phyloP scores from a whole-genome alignment of 2,329 filamentous ascomycete species.

The Colletotrichum sp. region DNA sequence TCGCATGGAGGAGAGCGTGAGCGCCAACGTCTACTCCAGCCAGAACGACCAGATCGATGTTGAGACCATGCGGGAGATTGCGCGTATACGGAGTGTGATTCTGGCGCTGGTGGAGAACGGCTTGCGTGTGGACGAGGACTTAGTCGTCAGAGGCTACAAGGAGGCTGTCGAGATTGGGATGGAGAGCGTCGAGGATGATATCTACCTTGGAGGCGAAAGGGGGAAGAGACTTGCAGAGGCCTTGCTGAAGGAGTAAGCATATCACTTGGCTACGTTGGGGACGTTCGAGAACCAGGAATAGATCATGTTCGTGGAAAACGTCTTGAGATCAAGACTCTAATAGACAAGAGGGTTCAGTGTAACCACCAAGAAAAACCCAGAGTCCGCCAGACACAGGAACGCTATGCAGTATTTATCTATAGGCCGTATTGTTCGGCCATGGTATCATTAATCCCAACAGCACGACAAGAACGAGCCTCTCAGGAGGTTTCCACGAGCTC shows the following conservation, averaged over 20 bases:
- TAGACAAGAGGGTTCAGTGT: slow-evolving; percentile 3
- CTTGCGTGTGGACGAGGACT: slow-evolving; percentile 87
- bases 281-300: not conserved
- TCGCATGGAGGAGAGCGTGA: slow-evolving; percentile 85
- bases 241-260: slow-evolving; percentile 24
- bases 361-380: not conserved
- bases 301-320: not conserved
- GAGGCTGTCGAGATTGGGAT: slow-evolving; percentile 78
- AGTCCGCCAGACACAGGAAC: slow-evolving; percentile 15
- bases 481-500: slow-evolving; percentile 55
- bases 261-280: not conserved
- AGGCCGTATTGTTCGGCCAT: slow-evolving; percentile 5
- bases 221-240: slow-evolving; percentile 55
- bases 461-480: not conserved
- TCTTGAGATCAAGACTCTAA: slow-evolving; percentile 7
- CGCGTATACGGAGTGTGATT: slow-evolving; percentile 80
- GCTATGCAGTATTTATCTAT: slow-evolving; percentile 19
- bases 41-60: slow-evolving; percentile 87
- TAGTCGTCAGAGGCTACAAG: slow-evolving; percentile 80
- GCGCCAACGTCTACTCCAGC: slow-evolving; percentile 86
- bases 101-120: slow-evolving; percentile 82
- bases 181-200: slow-evolving; percentile 61
- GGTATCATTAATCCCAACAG: slow-evolving; percentile 17
- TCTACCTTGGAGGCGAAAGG: slow-evolving; percentile 64
- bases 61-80: slow-evolving; percentile 85